Evolutionary conservation across 495 filamentous ascomycete genomes (phyloP).

Genomic region (Aspergillus bridgeri): DNA sequence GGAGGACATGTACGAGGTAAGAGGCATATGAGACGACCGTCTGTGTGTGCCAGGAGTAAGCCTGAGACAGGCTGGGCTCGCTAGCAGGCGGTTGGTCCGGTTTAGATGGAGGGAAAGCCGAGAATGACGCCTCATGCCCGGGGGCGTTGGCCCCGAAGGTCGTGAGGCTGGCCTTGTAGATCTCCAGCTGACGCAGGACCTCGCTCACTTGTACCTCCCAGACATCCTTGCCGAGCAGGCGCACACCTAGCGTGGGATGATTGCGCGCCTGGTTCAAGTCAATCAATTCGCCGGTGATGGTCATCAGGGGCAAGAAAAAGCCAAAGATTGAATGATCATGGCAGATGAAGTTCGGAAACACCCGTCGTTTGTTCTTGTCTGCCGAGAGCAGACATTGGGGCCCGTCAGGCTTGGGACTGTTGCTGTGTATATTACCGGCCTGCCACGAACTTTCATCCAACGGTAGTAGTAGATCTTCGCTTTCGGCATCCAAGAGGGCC

Average conservation of each 20-base stretch:
- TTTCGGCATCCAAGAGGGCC: conserved; percentile 78
- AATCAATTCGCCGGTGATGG: conserved; percentile 88
- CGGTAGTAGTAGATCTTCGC: conserved; percentile 79
- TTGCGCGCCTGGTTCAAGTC: conserved; percentile 87
- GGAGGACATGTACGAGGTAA: conserved; percentile 78
- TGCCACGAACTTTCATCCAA: conserved; percentile 89
- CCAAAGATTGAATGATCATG: conserved; percentile 89
- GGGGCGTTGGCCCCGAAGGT: conserved; percentile 61
- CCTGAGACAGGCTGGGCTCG: conserved; percentile 45
- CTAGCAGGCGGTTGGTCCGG: conserved; percentile 29
- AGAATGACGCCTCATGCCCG: conserved; percentile 27
- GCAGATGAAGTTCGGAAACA: conserved; percentile 79
- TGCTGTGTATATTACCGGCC: conserved; percentile 67
- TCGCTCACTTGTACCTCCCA: conserved; percentile 80
- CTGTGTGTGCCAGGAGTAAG: conserved; percentile 67
- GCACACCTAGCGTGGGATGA: conserved; percentile 79
- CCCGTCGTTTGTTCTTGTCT: conserved; percentile 48
- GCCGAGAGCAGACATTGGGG: conserved; percentile 47
- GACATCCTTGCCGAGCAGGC: conserved; percentile 68
- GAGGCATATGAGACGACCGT: conserved; percentile 91
- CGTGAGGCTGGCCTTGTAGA: conserved; percentile 80
- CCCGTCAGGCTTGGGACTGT: conserved; percentile 49
- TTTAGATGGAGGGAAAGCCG: conserved; percentile 20
- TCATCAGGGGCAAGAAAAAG: conserved; percentile 92
- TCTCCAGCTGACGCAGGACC: conserved; percentile 73